Evolutionary conservation across 768 basidiomycete genomes (phyloP).

Genomic region (Leccinum truebloodii): DNA sequence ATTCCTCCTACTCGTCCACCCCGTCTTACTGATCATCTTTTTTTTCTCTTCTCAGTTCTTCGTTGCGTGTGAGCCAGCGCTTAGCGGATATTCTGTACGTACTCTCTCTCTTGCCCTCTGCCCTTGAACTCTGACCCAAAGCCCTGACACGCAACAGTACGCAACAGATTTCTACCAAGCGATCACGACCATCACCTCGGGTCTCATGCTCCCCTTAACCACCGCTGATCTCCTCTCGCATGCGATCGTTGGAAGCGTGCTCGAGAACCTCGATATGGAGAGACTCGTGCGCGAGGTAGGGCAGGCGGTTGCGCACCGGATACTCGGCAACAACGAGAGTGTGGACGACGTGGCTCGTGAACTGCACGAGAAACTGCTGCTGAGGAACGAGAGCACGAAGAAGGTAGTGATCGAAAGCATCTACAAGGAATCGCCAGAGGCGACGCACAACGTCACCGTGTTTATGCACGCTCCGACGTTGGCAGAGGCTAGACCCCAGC

Average conservation of each 20-base stretch:
- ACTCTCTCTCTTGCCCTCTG: slow-evolving; percentile 10
- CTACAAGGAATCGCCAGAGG: slow-evolving; percentile 88
- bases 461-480: slow-evolving; percentile 76
- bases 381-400: slow-evolving; percentile 96
- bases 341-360: slow-evolving; percentile 97
- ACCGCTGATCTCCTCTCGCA: slow-evolving; percentile 93
- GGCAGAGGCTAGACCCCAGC: slow-evolving; percentile 68
- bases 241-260: slow-evolving; percentile 94
- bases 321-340: slow-evolving; percentile 90
- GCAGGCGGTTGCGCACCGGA: slow-evolving; percentile 87
- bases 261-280: slow-evolving; percentile 99
- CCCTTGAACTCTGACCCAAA: slow-evolving; percentile 16
- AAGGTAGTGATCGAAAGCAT: slow-evolving; percentile 96
- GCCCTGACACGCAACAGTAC: slow-evolving; percentile 49
- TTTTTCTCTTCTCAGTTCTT: slow-evolving; percentile 67
- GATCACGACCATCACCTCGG: slow-evolving; percentile 89
- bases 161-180: slow-evolving; percentile 96
- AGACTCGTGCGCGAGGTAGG: slow-evolving; percentile 94
- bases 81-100: slow-evolving; percentile 87
- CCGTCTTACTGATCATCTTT: slow-evolving; percentile 1
- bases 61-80: slow-evolving; percentile 97
- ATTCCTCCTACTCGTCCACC: slow-evolving; percentile 1
- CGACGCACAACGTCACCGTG: slow-evolving; percentile 84
- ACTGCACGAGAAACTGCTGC: slow-evolving; percentile 84
- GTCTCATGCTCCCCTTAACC: slow-evolving; percentile 93